Conservation (phyloP, 78 protist species). For the Cavenderia fasciculata region DNA sequence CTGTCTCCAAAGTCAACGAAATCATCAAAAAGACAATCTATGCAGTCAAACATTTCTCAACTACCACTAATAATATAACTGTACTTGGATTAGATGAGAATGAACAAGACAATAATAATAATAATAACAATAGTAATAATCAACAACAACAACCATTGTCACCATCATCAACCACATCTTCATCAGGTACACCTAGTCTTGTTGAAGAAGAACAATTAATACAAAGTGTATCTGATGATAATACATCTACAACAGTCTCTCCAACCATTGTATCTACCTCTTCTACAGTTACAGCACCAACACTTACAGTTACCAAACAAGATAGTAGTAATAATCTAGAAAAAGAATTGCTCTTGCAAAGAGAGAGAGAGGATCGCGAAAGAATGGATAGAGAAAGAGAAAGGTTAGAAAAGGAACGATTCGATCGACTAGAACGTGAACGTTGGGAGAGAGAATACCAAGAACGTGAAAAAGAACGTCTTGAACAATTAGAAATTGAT, state of each 20-base stretch:
- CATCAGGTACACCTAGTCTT: not conserved
- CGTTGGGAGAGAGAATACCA: not conserved
- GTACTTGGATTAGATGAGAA: slow-evolving; percentile 15
- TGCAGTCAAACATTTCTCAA: slow-evolving; percentile 16
- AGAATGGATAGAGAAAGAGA: not conserved
- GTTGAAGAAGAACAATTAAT: not conserved
- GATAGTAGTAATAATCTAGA: not conserved
- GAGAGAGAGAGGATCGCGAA: not conserved
- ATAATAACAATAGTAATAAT: not conserved
- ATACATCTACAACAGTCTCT: not conserved
- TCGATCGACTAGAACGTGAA: not conserved
- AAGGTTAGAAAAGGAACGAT: not conserved
- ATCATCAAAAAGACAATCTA: slow-evolving; percentile 40
- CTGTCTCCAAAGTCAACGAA: slow-evolving; percentile 44
- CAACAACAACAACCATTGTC: not conserved
- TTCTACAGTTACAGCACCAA: slow-evolving; percentile 27
- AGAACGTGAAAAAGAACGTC: slow-evolving; percentile 1
- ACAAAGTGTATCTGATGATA: not conserved
- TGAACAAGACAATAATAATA: not conserved
- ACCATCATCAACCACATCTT: not conserved
- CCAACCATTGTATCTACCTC: not conserved
- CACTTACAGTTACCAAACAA: not conserved
- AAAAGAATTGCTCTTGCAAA: too few species aligned
- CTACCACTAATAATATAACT: slow-evolving; percentile 3
- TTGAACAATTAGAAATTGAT: not conserved